phyloP scores from a whole-genome alignment of 202 grass and related monocot genomes.

The Digitaria exilis region DNA sequence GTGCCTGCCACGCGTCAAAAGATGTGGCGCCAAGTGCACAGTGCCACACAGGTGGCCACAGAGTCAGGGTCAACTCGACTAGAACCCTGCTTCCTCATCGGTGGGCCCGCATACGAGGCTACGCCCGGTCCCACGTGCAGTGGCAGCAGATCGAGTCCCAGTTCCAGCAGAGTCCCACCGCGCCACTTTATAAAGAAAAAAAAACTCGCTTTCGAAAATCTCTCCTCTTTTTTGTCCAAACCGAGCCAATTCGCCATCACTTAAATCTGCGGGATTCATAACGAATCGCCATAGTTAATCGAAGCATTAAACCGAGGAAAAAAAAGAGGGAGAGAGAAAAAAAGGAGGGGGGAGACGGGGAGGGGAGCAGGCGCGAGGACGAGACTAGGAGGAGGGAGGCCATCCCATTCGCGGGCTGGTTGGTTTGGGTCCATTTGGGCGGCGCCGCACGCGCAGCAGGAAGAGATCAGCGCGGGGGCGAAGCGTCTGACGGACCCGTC shows the following conservation, averaged over 20 bases:
- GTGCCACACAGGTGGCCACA: constrained; percentile 12
- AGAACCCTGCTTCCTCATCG: not conserved
- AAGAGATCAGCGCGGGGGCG: constrained; percentile 28
- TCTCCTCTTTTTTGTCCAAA: not conserved
- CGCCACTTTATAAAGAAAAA: constrained; percentile 40
- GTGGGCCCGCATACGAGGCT: not conserved
- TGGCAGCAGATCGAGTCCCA: not conserved
- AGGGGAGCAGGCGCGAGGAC: not conserved
- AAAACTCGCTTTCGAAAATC: constrained; percentile 25
- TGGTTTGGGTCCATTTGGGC: constrained; percentile 44
- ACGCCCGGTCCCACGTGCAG: constrained; percentile 24
- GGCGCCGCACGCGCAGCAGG: constrained; percentile 37
- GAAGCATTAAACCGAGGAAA: constrained; percentile 18
- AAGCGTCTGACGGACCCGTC: not conserved
- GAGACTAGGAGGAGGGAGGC: not conserved
- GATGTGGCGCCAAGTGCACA: not conserved
- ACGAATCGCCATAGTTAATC: constrained; percentile 39
- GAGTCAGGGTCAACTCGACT: constrained; percentile 29
- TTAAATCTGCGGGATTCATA: constrained; percentile 35
- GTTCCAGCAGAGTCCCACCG: constrained; percentile 25
- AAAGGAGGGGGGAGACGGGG: too few relatives aligned
- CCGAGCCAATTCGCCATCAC: constrained; percentile 32
- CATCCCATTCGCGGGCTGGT: constrained; percentile 20
- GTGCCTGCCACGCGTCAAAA: constrained; percentile 8
- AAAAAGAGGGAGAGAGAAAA: not conserved